These are phyloP conservation scores for Yamadazyma triangularis DNA, from an alignment of 1,139 yeast genomes.

Conservation along the genomic window DNA sequence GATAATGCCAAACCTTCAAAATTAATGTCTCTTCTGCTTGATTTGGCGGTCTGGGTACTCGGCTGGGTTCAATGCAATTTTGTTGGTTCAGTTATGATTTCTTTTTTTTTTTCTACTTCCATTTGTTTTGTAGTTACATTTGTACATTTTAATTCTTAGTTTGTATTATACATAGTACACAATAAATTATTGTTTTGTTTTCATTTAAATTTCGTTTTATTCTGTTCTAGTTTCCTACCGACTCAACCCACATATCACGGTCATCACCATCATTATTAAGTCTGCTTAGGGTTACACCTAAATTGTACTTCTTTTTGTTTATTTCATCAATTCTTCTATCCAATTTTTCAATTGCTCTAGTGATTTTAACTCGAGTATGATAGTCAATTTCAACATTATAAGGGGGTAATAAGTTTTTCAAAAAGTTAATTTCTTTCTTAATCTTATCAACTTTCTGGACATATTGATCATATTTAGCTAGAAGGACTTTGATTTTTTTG, in stretches of 20 bases:
- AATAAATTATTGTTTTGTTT: not conserved
- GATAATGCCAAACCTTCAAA: conserved; percentile 5
- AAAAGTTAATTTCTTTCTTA: conserved; percentile 38
- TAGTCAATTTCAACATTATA: conserved; percentile 44
- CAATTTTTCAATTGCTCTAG: conserved; percentile 41
- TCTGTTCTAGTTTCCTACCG: conserved; percentile 6
- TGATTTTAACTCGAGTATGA: conserved; percentile 37
- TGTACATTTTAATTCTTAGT: not conserved
- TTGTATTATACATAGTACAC: conserved; percentile 3
- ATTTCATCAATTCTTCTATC: conserved; percentile 38
- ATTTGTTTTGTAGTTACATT: no score
- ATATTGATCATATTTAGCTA: conserved; percentile 35
- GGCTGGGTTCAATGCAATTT: not conserved
- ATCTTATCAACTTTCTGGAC: conserved; percentile 31
- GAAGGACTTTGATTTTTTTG: conserved; percentile 20
- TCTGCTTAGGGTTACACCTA: conserved; percentile 42
- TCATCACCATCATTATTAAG: conserved; percentile 43
- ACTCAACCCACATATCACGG: conserved; percentile 42
- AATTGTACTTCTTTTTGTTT: conserved; percentile 38
- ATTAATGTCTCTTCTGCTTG: no score
- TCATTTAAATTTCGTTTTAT: not conserved
- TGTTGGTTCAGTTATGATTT: not conserved
- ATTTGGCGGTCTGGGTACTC: no score
- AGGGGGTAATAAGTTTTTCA: conserved; percentile 40
- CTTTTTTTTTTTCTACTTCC: not conserved